Base-by-base conservation (phyloP, 371 early-diverging fungal genomes). In the Modicella reniformis region DNA sequence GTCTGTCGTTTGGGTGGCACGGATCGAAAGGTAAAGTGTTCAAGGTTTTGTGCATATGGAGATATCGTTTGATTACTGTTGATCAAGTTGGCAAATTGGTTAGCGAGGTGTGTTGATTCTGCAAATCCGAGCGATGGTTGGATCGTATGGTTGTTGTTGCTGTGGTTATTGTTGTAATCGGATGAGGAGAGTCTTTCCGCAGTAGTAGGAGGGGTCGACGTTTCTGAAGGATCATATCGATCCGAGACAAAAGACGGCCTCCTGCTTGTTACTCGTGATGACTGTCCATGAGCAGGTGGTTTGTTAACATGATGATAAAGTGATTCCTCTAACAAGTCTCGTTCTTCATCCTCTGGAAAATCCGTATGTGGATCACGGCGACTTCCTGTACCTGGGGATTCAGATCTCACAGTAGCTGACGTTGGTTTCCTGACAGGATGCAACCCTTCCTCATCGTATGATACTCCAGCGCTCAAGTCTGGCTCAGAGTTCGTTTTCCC, bases 11-110 rank as follows among this genome's bases (percentile, higher is more conserved):
- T 75, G 80, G 83, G 72, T 80, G 90, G 90, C 2, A 83, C 77
- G 49, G 94, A 88, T 32, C 96, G 87, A 75, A 90, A 93, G 0
- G 94, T 87, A 33, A 87, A 87, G 74, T 96, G 92, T 57, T 89
- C 89, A 37, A 94, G 80, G 6, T 86, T 83, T 19, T 91, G 92
- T 2, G 94, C 90, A 32, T 88, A 87, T 1, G 95, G 94, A 12
- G 93, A 91, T 37, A 96, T 87, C 37, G 96, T 95, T 75, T 92
- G 95, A 71, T 95, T 90, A 65, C 90, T 84, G 53, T 81, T 85
- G 81, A 93, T 88, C 66, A 96, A 80, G 57, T 88, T 89, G 0
- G 95, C 93, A 37, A 96, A 83, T 68, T 94, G 92, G 6, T 94
- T 93, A 5, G 93, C 92, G 28, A 92, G 73, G 26, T 79, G 79